Base-by-base conservation (phyloP, 331 rosid species). In the Arachis monticola region DNA sequence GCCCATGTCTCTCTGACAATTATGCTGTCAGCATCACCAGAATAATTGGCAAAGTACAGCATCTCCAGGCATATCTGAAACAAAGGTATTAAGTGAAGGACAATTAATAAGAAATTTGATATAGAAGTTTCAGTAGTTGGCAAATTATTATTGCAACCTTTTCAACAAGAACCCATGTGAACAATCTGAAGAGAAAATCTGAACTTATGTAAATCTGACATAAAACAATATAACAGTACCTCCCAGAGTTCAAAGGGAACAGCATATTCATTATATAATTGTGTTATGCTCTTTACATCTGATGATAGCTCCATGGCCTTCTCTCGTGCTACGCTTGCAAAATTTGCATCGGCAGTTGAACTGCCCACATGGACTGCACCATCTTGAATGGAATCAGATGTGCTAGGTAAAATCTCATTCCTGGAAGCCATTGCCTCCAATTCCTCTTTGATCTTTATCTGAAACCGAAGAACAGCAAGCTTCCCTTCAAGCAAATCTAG, bases 181-280 rank as follows among this genome's bases (percentile, higher is more conserved):
- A 14, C 51, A 52, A 30, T 40, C 11, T 51, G 22, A 69, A 48
- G 44, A 68, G 11, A 76, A 72, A 67, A 53, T 67, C 41, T 47
- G 22, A 46, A 46, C 47, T 46, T 10, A n/a, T 27, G 64, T 48
- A 64, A 82, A 78, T 59, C 69, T 70, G 46, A 2, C 74, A 64
- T 4, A 35, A 35, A 58, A 12, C 12, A 42, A 41, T 30, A 35
- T 35, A 68, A 63, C 57, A 66, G 73, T 89, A 95, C 99, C 99
- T 95, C 97, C 99, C 99, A 95, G 47, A 92, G 91, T 83, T 85
- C 91, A 67, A 95, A 92, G 61, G 99, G 97, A 81, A 95, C 93
- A 40, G 99, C 97, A 75, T 92, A 92, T 58, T 95, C 99, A 84
- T 95, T 95, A 80, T 95, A 95, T 64, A 95, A 84, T 79, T 95